Evolutionary conservation across 1,284 basidiomycete species (phyloP), one percentile per base, ranked within the genome.

Genomic region (Tylopilus sp.): DNA sequence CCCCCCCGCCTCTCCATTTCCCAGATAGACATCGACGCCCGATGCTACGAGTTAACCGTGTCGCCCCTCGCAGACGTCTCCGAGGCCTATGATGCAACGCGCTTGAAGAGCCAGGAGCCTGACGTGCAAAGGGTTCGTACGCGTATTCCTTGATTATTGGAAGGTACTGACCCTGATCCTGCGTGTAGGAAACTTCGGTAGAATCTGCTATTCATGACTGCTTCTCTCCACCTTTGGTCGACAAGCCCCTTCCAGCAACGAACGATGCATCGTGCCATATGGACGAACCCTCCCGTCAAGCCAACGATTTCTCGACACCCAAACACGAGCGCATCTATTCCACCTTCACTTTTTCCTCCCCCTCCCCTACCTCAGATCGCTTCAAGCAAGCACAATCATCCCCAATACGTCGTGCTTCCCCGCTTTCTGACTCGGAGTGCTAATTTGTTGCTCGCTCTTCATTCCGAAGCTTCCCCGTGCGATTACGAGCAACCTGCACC

Each of bases 281-380:
- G 54, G 67, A 47, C 61, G 61, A 54, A 60, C 50, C 56, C 44
- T 59, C 60, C 48, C 55, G 46, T 53, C 61, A 59, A 56, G 56
- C 52, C 66, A 69, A 69, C 24, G 48, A 51, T 10, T 79, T 85
- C 56, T 80, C 82, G 12, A 87, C 86, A 1, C 85, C 85, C 2
- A 82, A 88, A 60, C 80, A 83, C 58, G 80, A 81, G 60, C 73
- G 73, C 51, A 80, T 82, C 51, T 85, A 84, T 62, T 75, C 83
- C n/a, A 73, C 82, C 2, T 88, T 88, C 63, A 88, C 85, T 5
- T 88, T 88, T 71, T 77, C 78, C 7, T 81, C 83, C 0, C 85
- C 85, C 3, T 83, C 82, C 1, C 78, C 79, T 11, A 72, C 77
- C 0, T 75, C 76, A 47, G 68, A 77, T 50, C 79, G 81, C 41